Percentiles rank a stretch among this genome's conserved stretches.
These are phyloP conservation scores for Camelina laxa DNA, from an alignment of 345 rosid genomes.

Conservation along the genomic window DNA sequence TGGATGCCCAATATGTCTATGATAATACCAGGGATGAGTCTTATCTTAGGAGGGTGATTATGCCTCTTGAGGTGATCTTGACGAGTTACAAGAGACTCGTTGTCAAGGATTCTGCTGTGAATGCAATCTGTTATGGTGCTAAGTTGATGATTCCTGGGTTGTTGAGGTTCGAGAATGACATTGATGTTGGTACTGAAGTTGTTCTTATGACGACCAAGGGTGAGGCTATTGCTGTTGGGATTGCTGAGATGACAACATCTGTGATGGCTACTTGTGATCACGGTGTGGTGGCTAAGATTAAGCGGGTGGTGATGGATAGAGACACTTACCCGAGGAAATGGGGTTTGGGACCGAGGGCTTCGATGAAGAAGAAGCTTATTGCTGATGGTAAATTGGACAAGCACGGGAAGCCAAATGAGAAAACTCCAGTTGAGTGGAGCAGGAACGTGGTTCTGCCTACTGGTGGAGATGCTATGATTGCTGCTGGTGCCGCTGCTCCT, in stretches of 20 bases:
- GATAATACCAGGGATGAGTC: constrained; percentile 70
- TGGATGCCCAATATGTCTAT: constrained; percentile 95
- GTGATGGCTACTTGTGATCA: constrained; percentile 96
- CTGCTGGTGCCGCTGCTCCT: constrained; percentile 68
- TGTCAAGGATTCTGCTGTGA: constrained; percentile 91
- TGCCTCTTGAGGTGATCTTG: constrained; percentile 87
- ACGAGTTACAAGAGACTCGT: constrained; percentile 94
- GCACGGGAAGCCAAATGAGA: constrained; percentile 86
- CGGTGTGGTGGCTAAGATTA: constrained; percentile 94
- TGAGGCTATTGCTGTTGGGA: constrained; percentile 88
- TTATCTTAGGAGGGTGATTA: constrained; percentile 83
- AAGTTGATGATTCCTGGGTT: constrained; percentile 93
- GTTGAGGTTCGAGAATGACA: constrained; percentile 88
- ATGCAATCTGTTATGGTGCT: constrained; percentile 96
- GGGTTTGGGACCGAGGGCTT: constrained; percentile 93
- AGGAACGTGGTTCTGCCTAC: constrained; percentile 75
- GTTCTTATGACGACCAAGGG: constrained; percentile 97
- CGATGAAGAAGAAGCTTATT: constrained; percentile 84
- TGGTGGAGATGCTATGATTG: constrained; percentile 78
- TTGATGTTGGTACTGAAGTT: constrained; percentile 85
- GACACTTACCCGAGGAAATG: constrained; percentile 96
- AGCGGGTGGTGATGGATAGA: constrained; percentile 97
- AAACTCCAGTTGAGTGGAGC: constrained; percentile 78
- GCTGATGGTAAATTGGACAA: constrained; percentile 84
- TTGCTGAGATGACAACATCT: constrained; percentile 98